Evolutionary conservation across 805 yeast species (phyloP).

Genomic region (Saccharomycopsis amapae): DNA sequence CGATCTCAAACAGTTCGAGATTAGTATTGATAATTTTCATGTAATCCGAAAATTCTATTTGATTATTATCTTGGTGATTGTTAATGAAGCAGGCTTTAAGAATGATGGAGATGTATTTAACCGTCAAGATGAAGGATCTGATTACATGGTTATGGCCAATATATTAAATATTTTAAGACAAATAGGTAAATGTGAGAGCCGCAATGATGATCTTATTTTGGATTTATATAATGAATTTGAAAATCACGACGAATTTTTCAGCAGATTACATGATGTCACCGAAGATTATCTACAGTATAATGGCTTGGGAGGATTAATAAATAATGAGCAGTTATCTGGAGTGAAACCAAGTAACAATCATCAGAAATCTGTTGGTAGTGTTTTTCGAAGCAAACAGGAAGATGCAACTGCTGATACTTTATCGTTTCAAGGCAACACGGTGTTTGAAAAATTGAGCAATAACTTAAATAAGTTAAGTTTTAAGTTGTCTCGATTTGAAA

Average conservation of each 20-base stretch:
- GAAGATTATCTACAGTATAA: no score
- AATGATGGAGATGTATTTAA: no score
- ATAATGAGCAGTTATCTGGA: no score
- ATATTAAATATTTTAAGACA: neutral
- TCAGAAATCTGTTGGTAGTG: no score
- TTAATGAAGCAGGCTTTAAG: slow-evolving; percentile 4
- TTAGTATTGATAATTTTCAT: slow-evolving; percentile 7
- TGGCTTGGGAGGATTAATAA: no score
- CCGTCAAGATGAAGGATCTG: neutral
- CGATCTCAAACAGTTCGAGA: slow-evolving; percentile 2
- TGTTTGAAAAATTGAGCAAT: no score
- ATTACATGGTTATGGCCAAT: neutral
- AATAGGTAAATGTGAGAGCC: neutral
- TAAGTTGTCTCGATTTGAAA: no score
- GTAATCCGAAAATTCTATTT: slow-evolving; percentile 10
- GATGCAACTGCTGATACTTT: no score
- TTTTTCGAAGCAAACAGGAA: no score
- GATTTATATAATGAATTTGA: neutral
- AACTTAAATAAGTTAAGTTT: no score
- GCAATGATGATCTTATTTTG: neutral
- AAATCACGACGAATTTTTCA: neutral
- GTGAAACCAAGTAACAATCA: no score
- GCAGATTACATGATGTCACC: neutral
- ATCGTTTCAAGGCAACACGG: no score
- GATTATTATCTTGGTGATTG: neutral